A percentile compares a stretch with the other conserved stretches of the same genome.
Conservation (phyloP, 148 eudicot genomes). For the Polygonum maritimum region DNA sequence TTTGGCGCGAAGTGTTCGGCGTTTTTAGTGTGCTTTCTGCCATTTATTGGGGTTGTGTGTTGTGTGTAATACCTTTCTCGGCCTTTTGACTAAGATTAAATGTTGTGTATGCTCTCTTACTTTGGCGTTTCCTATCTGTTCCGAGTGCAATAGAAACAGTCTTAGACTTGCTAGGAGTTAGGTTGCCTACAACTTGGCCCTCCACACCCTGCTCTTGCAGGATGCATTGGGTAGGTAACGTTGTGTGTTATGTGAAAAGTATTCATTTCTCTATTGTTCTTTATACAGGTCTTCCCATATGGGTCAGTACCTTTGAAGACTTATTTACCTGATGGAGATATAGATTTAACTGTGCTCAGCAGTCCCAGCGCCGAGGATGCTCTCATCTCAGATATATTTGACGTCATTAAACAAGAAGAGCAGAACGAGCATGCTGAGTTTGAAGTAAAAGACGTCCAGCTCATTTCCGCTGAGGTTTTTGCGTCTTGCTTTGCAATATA, state of each 20-base stretch:
- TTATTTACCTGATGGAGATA: constrained; percentile 62
- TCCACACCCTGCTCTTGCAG: too few relatives aligned
- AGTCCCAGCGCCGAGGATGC: constrained; percentile 26
- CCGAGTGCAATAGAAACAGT: too few relatives aligned
- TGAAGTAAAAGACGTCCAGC: constrained; percentile 44
- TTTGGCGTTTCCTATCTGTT: too few relatives aligned
- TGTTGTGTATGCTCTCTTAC: too few relatives aligned
- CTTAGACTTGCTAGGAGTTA: too few relatives aligned
- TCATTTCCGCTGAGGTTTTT: constrained; percentile 60
- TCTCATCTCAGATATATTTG: constrained; percentile 35
- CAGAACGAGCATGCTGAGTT: constrained; percentile 36
- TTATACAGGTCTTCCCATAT: constrained; percentile 38
- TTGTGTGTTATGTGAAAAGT: neutral
- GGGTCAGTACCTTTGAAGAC: constrained; percentile 67
- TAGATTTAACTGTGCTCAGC: constrained; percentile 44
- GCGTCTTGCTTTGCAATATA: neutral
- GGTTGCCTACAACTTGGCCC: too few relatives aligned
- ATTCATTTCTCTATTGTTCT: neutral
- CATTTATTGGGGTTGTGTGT: too few relatives aligned
- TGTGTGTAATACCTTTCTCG: too few relatives aligned
- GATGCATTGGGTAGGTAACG: too few relatives aligned
- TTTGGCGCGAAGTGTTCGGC: too few relatives aligned
- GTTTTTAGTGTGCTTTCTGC: too few relatives aligned
- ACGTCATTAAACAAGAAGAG: constrained; percentile 36
- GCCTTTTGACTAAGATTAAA: too few relatives aligned